Base-by-base conservation (phyloP, 2,329 filamentous ascomycete genomes). In the Hymenoscyphus infarciens region DNA sequence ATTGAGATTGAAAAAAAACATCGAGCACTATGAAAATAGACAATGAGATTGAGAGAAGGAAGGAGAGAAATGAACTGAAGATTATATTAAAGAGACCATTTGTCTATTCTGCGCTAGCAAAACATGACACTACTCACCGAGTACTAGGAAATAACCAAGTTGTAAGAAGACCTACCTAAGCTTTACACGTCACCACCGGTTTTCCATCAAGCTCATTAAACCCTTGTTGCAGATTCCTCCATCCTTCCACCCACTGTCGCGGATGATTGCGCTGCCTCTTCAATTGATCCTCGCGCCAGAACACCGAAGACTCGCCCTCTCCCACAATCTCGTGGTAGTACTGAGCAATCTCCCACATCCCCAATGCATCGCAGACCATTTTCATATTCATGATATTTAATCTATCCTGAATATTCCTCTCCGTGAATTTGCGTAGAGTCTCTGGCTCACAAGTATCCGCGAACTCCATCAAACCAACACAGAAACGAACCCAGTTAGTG, bases 401-500 rank as follows among this genome's bases (percentile, higher is more conserved):
- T 10, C 22, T 16, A 22, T 62, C 42, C 10, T 42, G n/a, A 19
- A 57, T 38, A 42, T 58, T 42, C 7, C 33, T 13, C 4, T 8
- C 3, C 6, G 58, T 7, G 31, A 62, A 62, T 1, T n/a, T n/a
- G 11, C 52, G 2, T 15, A 61, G 29, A 22, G n/a, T n/a, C 15
- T 38, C 38, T n/a, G n/a, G 22, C 27, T 19, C 39, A 27, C 38
- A 39, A 10, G 38, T 33, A 27, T 53, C 59, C 10, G 57, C 57
- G n/a, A 39, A 64, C 16, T 58, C 38, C 10, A 64, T 60, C 22
- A 58, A 13, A 8, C 63, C 45, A 2, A 56, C 45, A 52, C 60
- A 64, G 15, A 58, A 33, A 8, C 25, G 55, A 19, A 56, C 49
- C 67, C 67, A 69, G n/a, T 63, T 60, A 1, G 8, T 25, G 1